Evolutionary conservation across 1,139 yeast genomes (phyloP), one percentile per base, ranked within the genome.

Genomic region (Taphrina sp.): DNA sequence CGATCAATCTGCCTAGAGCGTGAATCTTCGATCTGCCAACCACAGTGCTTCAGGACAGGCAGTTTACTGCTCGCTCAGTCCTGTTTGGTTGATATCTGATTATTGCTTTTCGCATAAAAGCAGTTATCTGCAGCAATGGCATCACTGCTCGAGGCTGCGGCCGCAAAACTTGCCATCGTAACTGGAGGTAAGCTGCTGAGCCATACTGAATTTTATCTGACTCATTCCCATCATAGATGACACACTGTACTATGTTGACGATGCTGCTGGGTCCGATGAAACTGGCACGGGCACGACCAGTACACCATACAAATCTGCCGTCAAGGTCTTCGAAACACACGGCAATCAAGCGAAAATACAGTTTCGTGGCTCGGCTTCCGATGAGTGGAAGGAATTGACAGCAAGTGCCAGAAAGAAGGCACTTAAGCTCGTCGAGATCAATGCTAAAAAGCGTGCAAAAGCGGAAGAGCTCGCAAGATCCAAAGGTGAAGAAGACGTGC

Each of bases 401-500:
- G 89, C 96, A 3, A 82, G 95, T 52, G 97, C 96, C 3, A 75
- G 90, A 68, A 94, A 94, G 74, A 92, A 90, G 73, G 97, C 98
- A 65, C 87, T 87, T 72, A 94, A 94, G 71, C 96, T 96, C 59
- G 92, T 86, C 61, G 97, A 90, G 39, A 92, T 95, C 4, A 74
- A 92, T 63, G 87, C 80, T 72, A 92, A 90, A 75, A 94, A 90
- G 73, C 41, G 45, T 22, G 52, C 58, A 7, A 59, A 59, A 23
- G 59, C 61, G 10, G 61, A 61, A n/a, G 62, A 58, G 41, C 23
- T 36, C 5, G 61, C 61, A 1, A 53, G 53, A 31, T 82, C 78
- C 64, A 81, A 80, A 63, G 81, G 77, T 10, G 89, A 79, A 36
- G 81, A 81, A 54, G 42, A 58, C 3, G 61, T 59, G 8, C 56